Conservation (phyloP, 306 rosid species). For the Lagenaria siceraria region DNA sequence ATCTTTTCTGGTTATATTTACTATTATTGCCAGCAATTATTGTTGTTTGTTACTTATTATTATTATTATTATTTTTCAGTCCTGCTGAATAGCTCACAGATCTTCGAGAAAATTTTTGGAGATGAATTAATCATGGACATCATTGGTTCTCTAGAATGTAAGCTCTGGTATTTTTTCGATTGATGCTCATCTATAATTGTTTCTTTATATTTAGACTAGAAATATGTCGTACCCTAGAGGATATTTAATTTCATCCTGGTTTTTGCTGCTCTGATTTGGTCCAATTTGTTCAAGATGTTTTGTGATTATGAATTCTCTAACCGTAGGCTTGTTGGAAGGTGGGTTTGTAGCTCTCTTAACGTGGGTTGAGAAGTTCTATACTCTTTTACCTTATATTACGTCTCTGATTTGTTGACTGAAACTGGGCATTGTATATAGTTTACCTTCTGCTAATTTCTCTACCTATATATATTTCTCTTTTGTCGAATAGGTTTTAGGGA, state of each 20-base stretch:
- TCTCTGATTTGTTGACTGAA: neutral
- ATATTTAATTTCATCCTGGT: neutral
- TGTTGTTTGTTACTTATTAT: neutral
- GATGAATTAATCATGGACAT: slow-evolving; percentile 80
- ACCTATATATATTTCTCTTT: neutral
- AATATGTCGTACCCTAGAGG: neutral
- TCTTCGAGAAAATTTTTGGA: slow-evolving; percentile 75
- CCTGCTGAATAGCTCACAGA: slow-evolving; percentile 64
- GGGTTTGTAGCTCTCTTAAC: neutral
- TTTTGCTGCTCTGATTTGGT: neutral
- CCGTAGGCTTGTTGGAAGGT: neutral
- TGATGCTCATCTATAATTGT: neutral
- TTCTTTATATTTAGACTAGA: neutral
- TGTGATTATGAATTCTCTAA: neutral
- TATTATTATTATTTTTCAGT: slow-evolving; percentile 31
- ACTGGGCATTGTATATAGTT: neutral
- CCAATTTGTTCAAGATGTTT: neutral
- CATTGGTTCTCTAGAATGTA: slow-evolving; percentile 89
- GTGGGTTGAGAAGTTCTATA: neutral
- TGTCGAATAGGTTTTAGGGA: neutral
- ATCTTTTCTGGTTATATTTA: slow-evolving; percentile 6
- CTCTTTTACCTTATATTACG: neutral
- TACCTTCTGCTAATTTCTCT: neutral
- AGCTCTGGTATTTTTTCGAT: slow-evolving; percentile 18
- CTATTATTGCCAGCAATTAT: neutral